Base-by-base conservation (phyloP, 148 eudicot species). In the Rhododendron ovatum region DNA sequence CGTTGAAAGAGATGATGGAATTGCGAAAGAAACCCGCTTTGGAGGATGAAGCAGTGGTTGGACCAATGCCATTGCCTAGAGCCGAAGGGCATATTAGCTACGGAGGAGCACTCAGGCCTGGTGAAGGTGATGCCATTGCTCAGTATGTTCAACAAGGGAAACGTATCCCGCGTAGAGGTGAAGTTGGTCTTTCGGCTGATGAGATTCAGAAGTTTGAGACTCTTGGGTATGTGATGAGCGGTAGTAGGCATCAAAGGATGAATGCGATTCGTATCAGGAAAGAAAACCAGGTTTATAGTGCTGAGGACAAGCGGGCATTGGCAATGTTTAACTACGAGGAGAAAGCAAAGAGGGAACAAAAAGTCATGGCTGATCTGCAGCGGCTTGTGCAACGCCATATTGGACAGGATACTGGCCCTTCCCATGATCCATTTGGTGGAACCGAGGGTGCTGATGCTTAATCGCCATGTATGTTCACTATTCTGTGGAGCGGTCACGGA, bases 101-200 rank as follows among this genome's bases (percentile, higher is more conserved):
- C 86, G 99, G 99, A 84, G 99, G 99, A 59, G 99, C 99, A 8
- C 91, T 97, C 26, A 92, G 99, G 94, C 99, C 99, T 30, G 98
- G 99, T 86, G 99, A 97, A 90, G 99, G 99, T 84, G 99, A 97
- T 90, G 99, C 99, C 24, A 97, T 97, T 81, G 99, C 99, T 7
- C 99, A 97, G 88, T 97, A 93, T 85, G 98, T 97, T 85, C 99
- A 97, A 84, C 99, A 97, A 93, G 99, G 98, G 85, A 97, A 97
- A 86, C 99, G 99, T 94, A 97, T 97, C 82, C 99, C 99, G 45
- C 98, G 99, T 26, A 93, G 99, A 91, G 99, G 99, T 84, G 99
- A 97, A 88, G 99, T 97, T 82, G 98, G 99, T 87, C 93, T 97
- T 69, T 97, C 99, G 0, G 99, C 99, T 74, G 99, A 97, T 28